Percentiles rank a stretch among this genome's conserved stretches.
phyloP scores from a whole-genome alignment of 176 grass and related monocot species.

The Raddia distichophylla region DNA sequence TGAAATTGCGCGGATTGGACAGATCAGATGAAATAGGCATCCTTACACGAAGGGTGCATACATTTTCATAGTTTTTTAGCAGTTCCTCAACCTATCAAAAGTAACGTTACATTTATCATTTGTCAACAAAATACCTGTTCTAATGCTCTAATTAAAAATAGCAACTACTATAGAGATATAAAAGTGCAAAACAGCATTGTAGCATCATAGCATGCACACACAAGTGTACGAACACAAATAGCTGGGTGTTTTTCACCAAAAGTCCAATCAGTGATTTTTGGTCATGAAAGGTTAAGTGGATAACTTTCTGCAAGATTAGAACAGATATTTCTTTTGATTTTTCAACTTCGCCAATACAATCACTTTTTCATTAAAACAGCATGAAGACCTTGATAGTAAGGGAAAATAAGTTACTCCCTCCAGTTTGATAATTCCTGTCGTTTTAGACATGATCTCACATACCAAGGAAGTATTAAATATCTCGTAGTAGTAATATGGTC shows the following conservation, averaged over 20 bases:
- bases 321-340: neutral
- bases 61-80: constrained; percentile 81
- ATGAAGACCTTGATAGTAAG: neutral
- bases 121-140: neutral
- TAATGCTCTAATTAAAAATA: neutral
- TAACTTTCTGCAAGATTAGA: neutral
- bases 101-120: constrained; percentile 1
- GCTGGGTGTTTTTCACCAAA: neutral
- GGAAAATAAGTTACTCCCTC: neutral
- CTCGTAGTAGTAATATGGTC: no score
- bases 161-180: constrained; percentile 15
- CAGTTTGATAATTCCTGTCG: no score
- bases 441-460: no score
- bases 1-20: constrained; percentile 77
- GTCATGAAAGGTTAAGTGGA: neutral
- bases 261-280: neutral
- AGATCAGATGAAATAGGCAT: constrained; percentile 94
- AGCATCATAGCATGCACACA: neutral
- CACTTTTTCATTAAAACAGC: neutral
- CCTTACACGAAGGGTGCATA: constrained; percentile 78
- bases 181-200: neutral
- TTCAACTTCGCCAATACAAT: neutral
- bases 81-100: constrained; percentile 71
- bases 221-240: neutral
- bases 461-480: no score